These are phyloP conservation scores for Mucor indicus DNA, from an alignment of 371 early-diverging fungal species.

Conservation along the genomic window DNA sequence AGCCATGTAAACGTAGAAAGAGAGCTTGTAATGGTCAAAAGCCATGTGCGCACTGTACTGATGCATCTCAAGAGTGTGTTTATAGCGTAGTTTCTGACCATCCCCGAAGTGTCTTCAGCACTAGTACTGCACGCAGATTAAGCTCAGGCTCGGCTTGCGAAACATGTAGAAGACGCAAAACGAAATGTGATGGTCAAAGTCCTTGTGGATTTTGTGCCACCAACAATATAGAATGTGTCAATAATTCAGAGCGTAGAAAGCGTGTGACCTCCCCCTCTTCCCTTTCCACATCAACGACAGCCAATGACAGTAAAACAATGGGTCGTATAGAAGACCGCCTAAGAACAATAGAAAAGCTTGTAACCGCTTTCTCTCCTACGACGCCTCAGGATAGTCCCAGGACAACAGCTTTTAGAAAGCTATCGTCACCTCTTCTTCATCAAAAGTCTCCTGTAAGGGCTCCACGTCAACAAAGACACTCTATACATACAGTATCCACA, in stretches of 20 bases:
- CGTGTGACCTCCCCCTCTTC: slow-evolving; percentile 13
- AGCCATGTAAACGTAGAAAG: slow-evolving; percentile 27
- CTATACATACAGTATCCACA: slow-evolving; percentile 13
- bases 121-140: slow-evolving; percentile 39
- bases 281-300: background rate
- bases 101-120: slow-evolving; percentile 26
- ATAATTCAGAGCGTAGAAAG: slow-evolving; percentile 28
- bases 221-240: slow-evolving; percentile 28
- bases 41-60: slow-evolving; percentile 25
- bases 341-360: slow-evolving; percentile 34
- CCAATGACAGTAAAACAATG: slow-evolving; percentile 28
- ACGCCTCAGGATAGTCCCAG: too few species aligned
- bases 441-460: background rate
- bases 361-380: slow-evolving; percentile 40
- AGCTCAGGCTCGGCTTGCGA: slow-evolving; percentile 53
- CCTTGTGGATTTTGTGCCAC: slow-evolving; percentile 46
- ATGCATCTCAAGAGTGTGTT: slow-evolving; percentile 23
- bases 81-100: slow-evolving; percentile 30
- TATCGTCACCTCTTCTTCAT: slow-evolving; percentile 28
- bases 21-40: slow-evolving; percentile 26
- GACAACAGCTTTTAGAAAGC: slow-evolving; percentile 16
- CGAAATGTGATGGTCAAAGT: slow-evolving; percentile 50
- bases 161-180: slow-evolving; percentile 50
- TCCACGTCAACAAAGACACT: slow-evolving; percentile 22
- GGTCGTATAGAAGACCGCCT: slow-evolving; percentile 40